Evolutionary conservation across 768 basidiomycete genomes (phyloP).

Genomic region (Tephrocybe sp.): DNA sequence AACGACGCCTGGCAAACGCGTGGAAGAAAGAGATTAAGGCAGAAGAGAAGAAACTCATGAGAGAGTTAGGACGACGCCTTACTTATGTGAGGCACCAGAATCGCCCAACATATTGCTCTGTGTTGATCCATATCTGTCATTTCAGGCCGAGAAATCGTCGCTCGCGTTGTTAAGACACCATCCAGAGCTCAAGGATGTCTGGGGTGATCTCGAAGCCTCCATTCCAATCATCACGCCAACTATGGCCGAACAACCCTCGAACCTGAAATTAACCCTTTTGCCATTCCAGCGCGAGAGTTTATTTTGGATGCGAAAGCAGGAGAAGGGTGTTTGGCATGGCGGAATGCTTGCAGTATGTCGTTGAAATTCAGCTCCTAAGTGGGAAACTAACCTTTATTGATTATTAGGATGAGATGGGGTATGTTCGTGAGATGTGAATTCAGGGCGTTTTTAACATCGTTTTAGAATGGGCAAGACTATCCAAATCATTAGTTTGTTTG

Average conservation of each 20-base stretch:
- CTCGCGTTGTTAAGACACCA: constrained; percentile 68
- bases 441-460: constrained; percentile 6
- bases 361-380: too few relatives aligned
- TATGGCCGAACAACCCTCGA: constrained; percentile 75
- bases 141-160: constrained; percentile 70
- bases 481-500: constrained; percentile 89
- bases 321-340: constrained; percentile 82
- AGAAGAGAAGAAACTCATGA: constrained; percentile 51
- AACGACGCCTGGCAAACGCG: constrained; percentile 21
- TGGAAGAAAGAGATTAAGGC: constrained; percentile 31
- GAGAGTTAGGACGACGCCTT: constrained; percentile 70
- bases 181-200: constrained; percentile 78
- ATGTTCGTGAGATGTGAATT: constrained; percentile 21
- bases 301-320: constrained; percentile 95
- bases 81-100: constrained; percentile 71
- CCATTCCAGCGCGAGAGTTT: constrained; percentile 97
- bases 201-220: constrained; percentile 79
- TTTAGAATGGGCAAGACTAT: constrained; percentile 92
- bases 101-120: too few relatives aligned
- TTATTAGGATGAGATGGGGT: constrained; percentile 88
- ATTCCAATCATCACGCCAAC: constrained; percentile 63
- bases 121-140: too few relatives aligned
- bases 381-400: too few relatives aligned
- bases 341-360: constrained; percentile 87
- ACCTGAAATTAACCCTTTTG: constrained; percentile 82